Percentiles rank a stretch among this genome's conserved stretches.
Conservation (phyloP, 257 asterid genomes). For the Agastache rugosa region DNA sequence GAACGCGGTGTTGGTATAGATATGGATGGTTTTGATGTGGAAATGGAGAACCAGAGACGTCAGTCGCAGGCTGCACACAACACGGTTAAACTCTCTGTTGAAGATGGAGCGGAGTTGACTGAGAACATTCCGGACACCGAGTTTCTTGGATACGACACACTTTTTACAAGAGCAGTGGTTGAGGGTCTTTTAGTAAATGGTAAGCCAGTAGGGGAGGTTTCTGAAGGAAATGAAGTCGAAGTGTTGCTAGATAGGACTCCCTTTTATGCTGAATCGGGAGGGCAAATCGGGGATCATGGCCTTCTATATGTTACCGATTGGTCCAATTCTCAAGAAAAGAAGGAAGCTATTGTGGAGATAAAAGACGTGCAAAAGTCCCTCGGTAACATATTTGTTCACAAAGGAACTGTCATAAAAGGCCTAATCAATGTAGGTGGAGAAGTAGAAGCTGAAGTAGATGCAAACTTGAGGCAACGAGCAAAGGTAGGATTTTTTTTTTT, state of each 20-base stretch:
- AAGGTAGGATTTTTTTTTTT: constrained; percentile 53
- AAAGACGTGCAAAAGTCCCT: constrained; percentile 80
- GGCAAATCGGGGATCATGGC: constrained; percentile 93
- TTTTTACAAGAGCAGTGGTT: constrained; percentile 70
- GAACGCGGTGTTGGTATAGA: constrained; percentile 79
- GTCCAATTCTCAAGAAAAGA: constrained; percentile 45
- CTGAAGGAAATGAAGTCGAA: constrained; percentile 89
- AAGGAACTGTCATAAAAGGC: constrained; percentile 79
- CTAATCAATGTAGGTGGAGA: constrained; percentile 67
- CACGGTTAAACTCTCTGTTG: constrained; percentile 77
- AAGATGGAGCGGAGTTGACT: constrained; percentile 69
- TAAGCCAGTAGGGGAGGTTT: constrained; percentile 65
- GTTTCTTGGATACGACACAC: constrained; percentile 79
- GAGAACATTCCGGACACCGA: constrained; percentile 76
- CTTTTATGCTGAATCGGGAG: constrained; percentile 96
- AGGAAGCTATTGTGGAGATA: constrained; percentile 65
- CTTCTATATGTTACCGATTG: constrained; percentile 46
- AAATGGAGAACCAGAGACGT: constrained; percentile 90
- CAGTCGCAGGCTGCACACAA: constrained; percentile 98
- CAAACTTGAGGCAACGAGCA: constrained; percentile 83
- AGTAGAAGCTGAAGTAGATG: constrained; percentile 90
- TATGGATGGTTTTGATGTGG: constrained; percentile 69
- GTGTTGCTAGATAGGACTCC: constrained; percentile 86
- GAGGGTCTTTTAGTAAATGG: constrained; percentile 82
- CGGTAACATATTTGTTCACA: constrained; percentile 81